phyloP scores from a whole-genome alignment of 192 early-diverging fungal genomes.

The Coemansia sp. region DNA sequence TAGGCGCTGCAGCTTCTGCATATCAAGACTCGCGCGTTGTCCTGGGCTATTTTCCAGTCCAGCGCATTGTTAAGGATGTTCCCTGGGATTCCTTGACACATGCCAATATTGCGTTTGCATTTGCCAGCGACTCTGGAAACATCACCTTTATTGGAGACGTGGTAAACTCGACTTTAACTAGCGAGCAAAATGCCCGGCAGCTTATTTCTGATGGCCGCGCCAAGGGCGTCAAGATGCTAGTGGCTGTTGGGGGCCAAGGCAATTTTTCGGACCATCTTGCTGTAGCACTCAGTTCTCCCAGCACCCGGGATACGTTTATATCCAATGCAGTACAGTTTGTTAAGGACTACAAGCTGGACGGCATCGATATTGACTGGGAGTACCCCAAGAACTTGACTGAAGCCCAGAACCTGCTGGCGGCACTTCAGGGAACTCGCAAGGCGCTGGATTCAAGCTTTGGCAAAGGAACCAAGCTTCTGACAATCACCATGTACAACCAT shows the following conservation, averaged over 20 bases:
- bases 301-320: conserved; percentile 56
- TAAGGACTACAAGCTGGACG: conserved; percentile 61
- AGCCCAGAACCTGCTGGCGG: conserved; percentile 56
- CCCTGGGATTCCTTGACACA: conserved; percentile 60
- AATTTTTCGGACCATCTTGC: conserved; percentile 61
- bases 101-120: conserved; percentile 64
- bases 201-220: conserved; percentile 41
- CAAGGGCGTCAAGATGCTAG: conserved; percentile 57
- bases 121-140: conserved; percentile 31
- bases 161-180: conserved; percentile 54
- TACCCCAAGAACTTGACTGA: conserved; percentile 61
- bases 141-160: conserved; percentile 45
- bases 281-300: conserved; percentile 57
- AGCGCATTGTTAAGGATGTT: conserved; percentile 42
- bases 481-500: conserved; percentile 65
- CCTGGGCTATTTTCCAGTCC: conserved; percentile 51
- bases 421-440: conserved; percentile 60
- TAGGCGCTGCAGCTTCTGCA: conserved; percentile 8
- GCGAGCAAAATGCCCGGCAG: conserved; percentile 32
- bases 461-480: conserved; percentile 58
- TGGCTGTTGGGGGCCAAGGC: conserved; percentile 74
- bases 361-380: conserved; percentile 79
- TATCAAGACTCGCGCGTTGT: conserved; percentile 46
- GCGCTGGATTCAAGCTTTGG: conserved; percentile 56
- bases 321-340: conserved; percentile 56